Evolutionary conservation across 192 early-diverging fungal species (phyloP), one percentile per base, ranked within the genome.

Genomic region (Backusella australiensis): DNA sequence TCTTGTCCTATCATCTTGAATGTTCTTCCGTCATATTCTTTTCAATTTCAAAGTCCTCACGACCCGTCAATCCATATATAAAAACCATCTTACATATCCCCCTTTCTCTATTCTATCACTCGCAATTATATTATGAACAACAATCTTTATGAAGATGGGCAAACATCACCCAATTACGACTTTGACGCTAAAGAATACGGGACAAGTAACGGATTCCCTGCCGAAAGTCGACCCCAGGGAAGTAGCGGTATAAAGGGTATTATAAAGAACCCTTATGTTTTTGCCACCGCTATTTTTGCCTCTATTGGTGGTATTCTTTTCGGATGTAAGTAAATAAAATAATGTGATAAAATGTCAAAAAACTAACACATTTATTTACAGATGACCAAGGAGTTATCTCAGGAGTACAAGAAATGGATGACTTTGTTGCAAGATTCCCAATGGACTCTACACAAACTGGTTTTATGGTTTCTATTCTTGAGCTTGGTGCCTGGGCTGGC

Each of bases 401-500:
- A 35, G 81, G 81, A 14, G 71, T 82, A 5, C 74, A 78, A n/a
- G 81, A 78, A 21, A 82, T 82, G 81, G 66, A 68, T 68, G 74
- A 44, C 32, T 82, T 82, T 63, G 52, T 53, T 46, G 26, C 6
- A 4, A 39, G 32, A n/a, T 82, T 82, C 56, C 69, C 69, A 19
- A 65, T 82, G 69, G 38, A 32, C 23, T 26, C 77, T 29, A 73
- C 70, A 12, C 65, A 75, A 38, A 82, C 74, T 23, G 81, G 77
- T 38, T 76, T 82, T 34, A 74, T 91, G 15, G 84, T 85, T 0
- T 85, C 90, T 8, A 83, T 90, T 41, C 83, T 93, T 1, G 85
- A 85, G 0, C 82, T 91, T 23, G 92, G 92, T 35, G 88, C 87
- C 63, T 92, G 90, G 73, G 80, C 89, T 46, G 92, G 92, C 6